Conservation (phyloP, 163 green algal genomes). For the Volvox carteri region DNA sequence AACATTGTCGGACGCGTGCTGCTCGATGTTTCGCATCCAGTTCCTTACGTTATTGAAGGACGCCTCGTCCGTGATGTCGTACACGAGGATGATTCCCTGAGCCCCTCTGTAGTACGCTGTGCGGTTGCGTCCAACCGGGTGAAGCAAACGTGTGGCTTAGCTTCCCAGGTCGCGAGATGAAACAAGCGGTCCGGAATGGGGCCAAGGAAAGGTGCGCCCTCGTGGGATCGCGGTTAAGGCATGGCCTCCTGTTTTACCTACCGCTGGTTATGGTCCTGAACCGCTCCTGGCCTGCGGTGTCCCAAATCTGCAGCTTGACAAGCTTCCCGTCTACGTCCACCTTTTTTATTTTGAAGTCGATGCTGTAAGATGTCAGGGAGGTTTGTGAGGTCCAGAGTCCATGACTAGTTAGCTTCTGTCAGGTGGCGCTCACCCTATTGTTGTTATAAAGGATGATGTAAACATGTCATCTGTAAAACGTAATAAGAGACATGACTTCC, state of each 20-base stretch:
- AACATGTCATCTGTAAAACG: conserved; percentile 98
- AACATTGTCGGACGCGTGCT: conserved; percentile 95
- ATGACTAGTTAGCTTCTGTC: background rate
- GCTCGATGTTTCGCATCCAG: conserved; percentile 98
- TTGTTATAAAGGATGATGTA: conserved; percentile 98
- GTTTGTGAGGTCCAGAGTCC: background rate
- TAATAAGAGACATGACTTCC: conserved; percentile 97
- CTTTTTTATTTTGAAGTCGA: conserved; percentile 99
- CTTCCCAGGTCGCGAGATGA: too few relatives aligned
- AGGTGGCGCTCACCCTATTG: conserved; percentile 86
- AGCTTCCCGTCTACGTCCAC: conserved; percentile 94
- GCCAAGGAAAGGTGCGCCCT: too few relatives aligned
- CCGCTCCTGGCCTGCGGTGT: conserved; percentile 98
- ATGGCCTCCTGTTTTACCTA: too few relatives aligned
- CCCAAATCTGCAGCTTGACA: conserved; percentile 99
- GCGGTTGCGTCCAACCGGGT: background rate
- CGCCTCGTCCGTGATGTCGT: conserved; percentile 96
- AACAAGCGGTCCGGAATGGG: too few relatives aligned
- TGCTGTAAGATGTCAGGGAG: conserved; percentile 73
- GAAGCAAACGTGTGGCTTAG: too few relatives aligned
- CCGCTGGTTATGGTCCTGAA: conserved; percentile 98
- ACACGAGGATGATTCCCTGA: conserved; percentile 98
- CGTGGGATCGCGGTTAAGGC: too few relatives aligned
- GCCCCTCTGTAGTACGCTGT: conserved; percentile 98
- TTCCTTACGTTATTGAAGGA: conserved; percentile 99